These are phyloP conservation scores for Coccinonectria pachysandricola DNA, from an alignment of 2,329 filamentous ascomycete genomes.

Conservation along the genomic window DNA sequence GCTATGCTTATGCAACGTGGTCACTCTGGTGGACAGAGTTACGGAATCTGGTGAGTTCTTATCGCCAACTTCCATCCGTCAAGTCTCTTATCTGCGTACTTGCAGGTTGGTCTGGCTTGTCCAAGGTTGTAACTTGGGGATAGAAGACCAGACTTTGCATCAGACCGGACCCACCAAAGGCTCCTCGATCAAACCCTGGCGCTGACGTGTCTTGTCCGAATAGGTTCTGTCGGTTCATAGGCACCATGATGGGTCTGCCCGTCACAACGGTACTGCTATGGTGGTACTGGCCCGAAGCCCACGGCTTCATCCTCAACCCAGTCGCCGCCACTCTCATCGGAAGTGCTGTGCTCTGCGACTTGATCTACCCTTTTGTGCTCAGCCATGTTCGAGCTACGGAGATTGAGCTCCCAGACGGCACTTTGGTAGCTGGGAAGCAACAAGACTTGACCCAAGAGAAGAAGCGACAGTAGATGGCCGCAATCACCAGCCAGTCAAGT, in stretches of 20 bases:
- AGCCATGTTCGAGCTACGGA: conserved; percentile 29
- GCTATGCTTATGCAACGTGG: conserved; percentile 34
- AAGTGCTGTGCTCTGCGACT: conserved; percentile 30
- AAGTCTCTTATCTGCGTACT: conserved; percentile 1
- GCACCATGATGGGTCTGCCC: conserved; percentile 32
- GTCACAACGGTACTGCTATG: conserved; percentile 30
- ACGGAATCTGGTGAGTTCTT: conserved; percentile 37
- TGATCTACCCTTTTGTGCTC: conserved; percentile 35
- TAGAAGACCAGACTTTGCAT: conserved; percentile 1
- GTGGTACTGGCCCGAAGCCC: conserved; percentile 41
- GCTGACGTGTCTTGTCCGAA: conserved; percentile 7
- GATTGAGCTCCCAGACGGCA: conserved; percentile 27
- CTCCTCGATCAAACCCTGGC: neutral
- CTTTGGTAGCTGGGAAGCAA: conserved; percentile 18
- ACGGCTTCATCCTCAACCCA: conserved; percentile 35
- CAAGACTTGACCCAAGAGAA: too few relatives aligned
- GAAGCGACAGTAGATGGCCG: too few relatives aligned
- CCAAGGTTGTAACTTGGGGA: too few relatives aligned
- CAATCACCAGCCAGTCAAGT: too few relatives aligned
- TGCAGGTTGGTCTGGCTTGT: conserved; percentile 6
- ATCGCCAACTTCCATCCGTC: conserved; percentile 8
- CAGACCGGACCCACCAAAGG: neutral
- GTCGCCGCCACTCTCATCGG: conserved; percentile 32
- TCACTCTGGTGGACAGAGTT: conserved; percentile 38
- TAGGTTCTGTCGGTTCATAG: conserved; percentile 34